phyloP scores from a whole-genome alignment of 179 eudicot genomes.

The Patellifolia procumbens region DNA sequence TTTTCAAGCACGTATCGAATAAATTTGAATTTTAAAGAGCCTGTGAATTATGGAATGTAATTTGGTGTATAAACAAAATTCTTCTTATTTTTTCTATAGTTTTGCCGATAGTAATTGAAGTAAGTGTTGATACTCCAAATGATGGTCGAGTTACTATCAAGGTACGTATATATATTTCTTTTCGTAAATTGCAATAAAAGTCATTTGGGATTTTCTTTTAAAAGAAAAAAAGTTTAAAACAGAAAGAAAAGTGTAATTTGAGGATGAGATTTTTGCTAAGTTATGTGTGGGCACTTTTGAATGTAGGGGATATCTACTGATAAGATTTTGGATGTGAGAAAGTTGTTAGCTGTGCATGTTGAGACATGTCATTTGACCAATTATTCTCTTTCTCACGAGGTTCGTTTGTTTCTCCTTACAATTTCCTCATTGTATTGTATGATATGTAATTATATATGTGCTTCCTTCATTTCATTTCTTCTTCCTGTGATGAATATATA shows the following conservation, averaged over 20 bases:
- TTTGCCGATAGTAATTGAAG: slow-evolving; percentile 70
- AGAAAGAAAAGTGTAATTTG: background rate
- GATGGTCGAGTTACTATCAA: slow-evolving; percentile 69
- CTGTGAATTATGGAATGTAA: too few relatives aligned
- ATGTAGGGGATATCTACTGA: slow-evolving; percentile 84
- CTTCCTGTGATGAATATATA: background rate
- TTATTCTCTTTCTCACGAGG: slow-evolving; percentile 85
- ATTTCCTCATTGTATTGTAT: background rate
- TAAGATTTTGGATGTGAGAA: slow-evolving; percentile 78
- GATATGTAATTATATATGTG: too few relatives aligned
- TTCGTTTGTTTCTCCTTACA: slow-evolving; percentile 22
- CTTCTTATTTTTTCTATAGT: slow-evolving; percentile 37
- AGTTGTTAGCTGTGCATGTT: slow-evolving; percentile 66
- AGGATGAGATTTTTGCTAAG: slow-evolving; percentile 13
- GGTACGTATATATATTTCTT: slow-evolving; percentile 37
- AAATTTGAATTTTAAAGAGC: too few relatives aligned
- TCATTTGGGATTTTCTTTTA: background rate
- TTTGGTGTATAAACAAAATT: too few relatives aligned
- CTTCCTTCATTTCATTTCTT: background rate
- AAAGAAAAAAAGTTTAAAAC: background rate
- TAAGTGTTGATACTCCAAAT: slow-evolving; percentile 52
- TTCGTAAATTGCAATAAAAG: background rate
- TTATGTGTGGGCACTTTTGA: slow-evolving; percentile 16
- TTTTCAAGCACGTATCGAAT: too few relatives aligned
- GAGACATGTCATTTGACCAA: slow-evolving; percentile 84